phyloP scores from a whole-genome alignment of 2,329 filamentous ascomycete genomes.

The Rhexocercosporidium sp. region DNA sequence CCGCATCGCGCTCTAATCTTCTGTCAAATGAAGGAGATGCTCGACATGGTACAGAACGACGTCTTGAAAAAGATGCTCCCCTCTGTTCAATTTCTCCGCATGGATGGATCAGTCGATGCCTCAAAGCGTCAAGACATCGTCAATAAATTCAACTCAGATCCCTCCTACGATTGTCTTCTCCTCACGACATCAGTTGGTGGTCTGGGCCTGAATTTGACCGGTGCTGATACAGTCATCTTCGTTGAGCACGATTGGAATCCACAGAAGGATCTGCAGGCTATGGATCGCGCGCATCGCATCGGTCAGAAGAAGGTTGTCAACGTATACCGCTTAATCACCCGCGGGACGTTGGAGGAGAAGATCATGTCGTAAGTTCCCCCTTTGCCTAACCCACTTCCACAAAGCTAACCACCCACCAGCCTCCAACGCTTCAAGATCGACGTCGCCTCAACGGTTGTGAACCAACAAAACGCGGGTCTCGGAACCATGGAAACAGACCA shows the following conservation, averaged over 20 bases:
- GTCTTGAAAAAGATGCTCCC: constrained; percentile 92
- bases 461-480: constrained; percentile 96
- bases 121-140: constrained; percentile 96
- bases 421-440: constrained; percentile 99
- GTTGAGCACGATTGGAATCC: constrained; percentile 99
- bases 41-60: constrained; percentile 96
- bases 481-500: constrained; percentile 97
- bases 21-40: constrained; percentile 99
- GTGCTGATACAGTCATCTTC: constrained; percentile 98
- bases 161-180: constrained; percentile 91
- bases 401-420: constrained; percentile 50
- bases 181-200: constrained; percentile 96
- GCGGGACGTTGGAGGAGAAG: constrained; percentile 97
- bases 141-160: constrained; percentile 98
- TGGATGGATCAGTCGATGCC: constrained; percentile 92
- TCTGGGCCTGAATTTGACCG: constrained; percentile 91
- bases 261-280: constrained; percentile 97
- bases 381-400: neutral
- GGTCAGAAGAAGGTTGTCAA: constrained; percentile 99
- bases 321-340: constrained; percentile 94
- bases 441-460: constrained; percentile 96
- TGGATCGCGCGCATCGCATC: constrained; percentile 98
- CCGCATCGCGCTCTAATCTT: constrained; percentile 96
- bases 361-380: constrained; percentile 72
- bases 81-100: constrained; percentile 88